phyloP scores from a whole-genome alignment of 148 eudicot species.

The Rhododendron griersonianum region DNA sequence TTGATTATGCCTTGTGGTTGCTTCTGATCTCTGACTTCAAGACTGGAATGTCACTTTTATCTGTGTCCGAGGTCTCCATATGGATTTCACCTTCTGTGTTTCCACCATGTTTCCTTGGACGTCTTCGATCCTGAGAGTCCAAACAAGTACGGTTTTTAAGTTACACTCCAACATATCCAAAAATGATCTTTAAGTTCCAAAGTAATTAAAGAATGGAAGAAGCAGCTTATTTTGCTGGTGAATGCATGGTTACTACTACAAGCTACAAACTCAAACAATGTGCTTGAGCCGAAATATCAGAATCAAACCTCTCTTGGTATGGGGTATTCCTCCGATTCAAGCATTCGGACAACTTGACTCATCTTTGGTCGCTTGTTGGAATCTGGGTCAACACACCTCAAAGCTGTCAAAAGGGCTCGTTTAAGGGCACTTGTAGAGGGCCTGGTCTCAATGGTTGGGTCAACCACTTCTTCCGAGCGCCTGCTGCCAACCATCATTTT shows the following conservation, averaged over 20 bases:
- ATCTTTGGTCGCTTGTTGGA: conserved; percentile 74
- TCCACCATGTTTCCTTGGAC: conserved; percentile 19
- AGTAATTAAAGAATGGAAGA: background rate
- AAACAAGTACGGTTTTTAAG: background rate
- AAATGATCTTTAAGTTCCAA: background rate
- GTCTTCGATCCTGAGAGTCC: conserved; percentile 36
- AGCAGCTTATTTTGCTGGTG: background rate
- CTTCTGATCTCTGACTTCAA: conserved; percentile 15
- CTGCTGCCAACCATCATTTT: conserved; percentile 81
- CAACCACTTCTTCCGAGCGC: conserved; percentile 87
- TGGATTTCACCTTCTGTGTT: conserved; percentile 18
- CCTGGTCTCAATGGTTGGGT: conserved; percentile 54
- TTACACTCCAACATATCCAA: background rate
- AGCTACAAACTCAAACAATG: background rate
- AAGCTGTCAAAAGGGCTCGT: conserved; percentile 79
- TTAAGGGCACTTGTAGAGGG: conserved; percentile 82
- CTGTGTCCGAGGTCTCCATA: conserved; percentile 22
- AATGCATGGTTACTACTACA: background rate
- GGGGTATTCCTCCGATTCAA: conserved; percentile 90
- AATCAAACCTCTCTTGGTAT: conserved; percentile 69
- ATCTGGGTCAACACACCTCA: conserved; percentile 89
- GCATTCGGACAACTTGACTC: conserved; percentile 95
- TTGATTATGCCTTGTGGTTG: conserved; percentile 8
- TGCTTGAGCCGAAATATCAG: background rate
- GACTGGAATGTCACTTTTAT: conserved; percentile 18